Evolutionary conservation across 805 yeast species (phyloP), one percentile per base, ranked within the genome.

Genomic region (Candida succiphila): DNA sequence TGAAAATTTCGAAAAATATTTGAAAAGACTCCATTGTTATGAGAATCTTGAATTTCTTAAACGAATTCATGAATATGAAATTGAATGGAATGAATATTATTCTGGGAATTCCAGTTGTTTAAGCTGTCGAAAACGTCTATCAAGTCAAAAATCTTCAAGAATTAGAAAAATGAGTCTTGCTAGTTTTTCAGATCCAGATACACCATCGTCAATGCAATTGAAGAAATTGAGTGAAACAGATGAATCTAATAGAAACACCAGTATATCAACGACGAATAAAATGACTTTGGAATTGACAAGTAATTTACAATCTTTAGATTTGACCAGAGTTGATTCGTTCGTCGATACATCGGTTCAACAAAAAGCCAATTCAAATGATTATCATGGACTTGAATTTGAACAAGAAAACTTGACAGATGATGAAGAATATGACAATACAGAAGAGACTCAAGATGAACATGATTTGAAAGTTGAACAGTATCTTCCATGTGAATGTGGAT

Each of bases 21-120:
- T 41, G 2, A 21, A 25, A 5, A 15, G 35, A 4, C 30, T 42
- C 7, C 48, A 45, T 33, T 48, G 52, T 33, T 22, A 23, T 12
- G 52, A 48, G 31, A 48, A 46, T 27, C 29, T 48, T 17, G 37
- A 36, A 7, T 48, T 48, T 25, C 37, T 48, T 20, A 32, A 41
- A 4, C 46, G 39, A 19, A 33, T 46, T 17, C 39, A 45, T 31
- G 30, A 27, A 10, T 46, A 48, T 25, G 47, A 46, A 32, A 14
- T 14, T 4, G 13, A 41, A 17, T 48, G 49, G 49, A 43, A 45
- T 27, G 25, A 29, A 8, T 10, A 24, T 19, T 37, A 31, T 18
- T 22, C 20, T 18, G 23, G 24, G 4, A 28, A 25, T 21, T 36
- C 40, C 0, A 26, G 27, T 25, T 40, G 40, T 27, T 26, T 40